Conservation (phyloP, 2,329 filamentous ascomycete genomes). For the Hymenoscyphus albidus region DNA sequence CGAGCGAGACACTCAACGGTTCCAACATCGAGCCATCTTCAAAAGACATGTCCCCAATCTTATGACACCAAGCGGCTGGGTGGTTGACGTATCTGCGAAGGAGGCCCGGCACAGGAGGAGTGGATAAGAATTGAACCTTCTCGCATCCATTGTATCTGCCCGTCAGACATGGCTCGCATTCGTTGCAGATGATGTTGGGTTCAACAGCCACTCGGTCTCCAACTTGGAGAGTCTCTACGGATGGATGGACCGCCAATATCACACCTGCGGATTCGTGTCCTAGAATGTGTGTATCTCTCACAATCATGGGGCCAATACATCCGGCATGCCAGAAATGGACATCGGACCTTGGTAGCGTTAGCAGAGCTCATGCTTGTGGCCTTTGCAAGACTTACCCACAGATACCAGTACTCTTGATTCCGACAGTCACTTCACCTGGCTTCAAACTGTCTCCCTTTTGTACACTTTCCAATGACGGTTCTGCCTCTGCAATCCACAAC, state of each 20-base stretch:
- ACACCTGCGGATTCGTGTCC: constrained; percentile 91
- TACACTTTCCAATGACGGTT: constrained; percentile 72
- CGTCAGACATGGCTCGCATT: constrained; percentile 85
- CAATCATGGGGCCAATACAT: constrained; percentile 94
- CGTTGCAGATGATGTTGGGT: constrained; percentile 87
- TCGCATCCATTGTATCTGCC: constrained; percentile 96
- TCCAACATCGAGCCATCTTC: constrained; percentile 90
- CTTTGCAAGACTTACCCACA: constrained; percentile 65
- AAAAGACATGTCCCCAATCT: constrained; percentile 87
- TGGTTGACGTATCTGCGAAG: constrained; percentile 93
- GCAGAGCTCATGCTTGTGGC: constrained; percentile 4
- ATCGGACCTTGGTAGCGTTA: constrained; percentile 62
- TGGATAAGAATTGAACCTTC: constrained; percentile 79
- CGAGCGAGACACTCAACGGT: constrained; percentile 83
- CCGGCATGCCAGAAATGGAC: constrained; percentile 97
- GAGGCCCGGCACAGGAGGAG: constrained; percentile 82
- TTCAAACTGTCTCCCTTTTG: constrained; percentile 64
- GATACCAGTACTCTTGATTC: constrained; percentile 91
- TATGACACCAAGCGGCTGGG: constrained; percentile 92
- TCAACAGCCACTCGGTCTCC: constrained; percentile 93
- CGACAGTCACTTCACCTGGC: constrained; percentile 80
- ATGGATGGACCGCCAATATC: constrained; percentile 75
- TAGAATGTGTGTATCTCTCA: constrained; percentile 81
- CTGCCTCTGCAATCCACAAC: constrained; percentile 78
- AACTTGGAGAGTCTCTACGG: constrained; percentile 71